Conservation (phyloP, 2,329 filamentous ascomycete genomes). For the Boeremia exigua region DNA sequence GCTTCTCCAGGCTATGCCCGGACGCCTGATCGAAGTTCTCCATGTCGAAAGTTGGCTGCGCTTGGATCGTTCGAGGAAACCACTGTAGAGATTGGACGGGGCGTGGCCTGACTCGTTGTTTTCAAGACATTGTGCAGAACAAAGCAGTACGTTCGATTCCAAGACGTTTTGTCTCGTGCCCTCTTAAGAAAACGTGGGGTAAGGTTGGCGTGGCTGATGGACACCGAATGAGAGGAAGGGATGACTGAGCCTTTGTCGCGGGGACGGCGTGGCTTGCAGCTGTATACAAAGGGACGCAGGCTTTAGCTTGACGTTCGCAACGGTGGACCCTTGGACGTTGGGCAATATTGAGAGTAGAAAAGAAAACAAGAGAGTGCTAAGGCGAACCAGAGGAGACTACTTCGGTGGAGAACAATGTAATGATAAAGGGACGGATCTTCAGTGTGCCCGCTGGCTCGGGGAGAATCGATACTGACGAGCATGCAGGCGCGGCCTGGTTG, state of each 20-base stretch:
- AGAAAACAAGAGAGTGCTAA: conserved; percentile 8
- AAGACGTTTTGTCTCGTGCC: conserved; percentile 9
- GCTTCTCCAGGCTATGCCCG: conserved; percentile 21
- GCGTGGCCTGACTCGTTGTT: conserved; percentile 8
- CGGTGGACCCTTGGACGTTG: background rate
- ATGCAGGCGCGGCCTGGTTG: conserved; percentile 26
- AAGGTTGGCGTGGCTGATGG: conserved; percentile 1
- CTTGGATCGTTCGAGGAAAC: background rate
- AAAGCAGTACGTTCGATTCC: conserved; percentile 6
- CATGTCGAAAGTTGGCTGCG: conserved; percentile 13
- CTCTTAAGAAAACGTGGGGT: background rate
- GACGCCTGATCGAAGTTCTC: conserved; percentile 15
- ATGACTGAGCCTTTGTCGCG: conserved; percentile 7
- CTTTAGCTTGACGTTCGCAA: background rate
- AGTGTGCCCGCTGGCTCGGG: conserved; percentile 13
- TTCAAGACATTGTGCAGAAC: conserved; percentile 27
- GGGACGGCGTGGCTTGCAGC: conserved; percentile 13
- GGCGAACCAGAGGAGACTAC: background rate
- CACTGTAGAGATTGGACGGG: background rate
- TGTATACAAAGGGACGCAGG: conserved; percentile 11
- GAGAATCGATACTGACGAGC: conserved; percentile 17
- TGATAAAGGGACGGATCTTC: conserved; percentile 25
- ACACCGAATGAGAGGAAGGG: background rate
- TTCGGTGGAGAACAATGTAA: conserved; percentile 5
- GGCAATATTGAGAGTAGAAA: background rate